A percentile compares a stretch with the other conserved stretches of the same genome.
phyloP scores from a whole-genome alignment of 805 yeast species.

The Metschnikowia noctiluminum region DNA sequence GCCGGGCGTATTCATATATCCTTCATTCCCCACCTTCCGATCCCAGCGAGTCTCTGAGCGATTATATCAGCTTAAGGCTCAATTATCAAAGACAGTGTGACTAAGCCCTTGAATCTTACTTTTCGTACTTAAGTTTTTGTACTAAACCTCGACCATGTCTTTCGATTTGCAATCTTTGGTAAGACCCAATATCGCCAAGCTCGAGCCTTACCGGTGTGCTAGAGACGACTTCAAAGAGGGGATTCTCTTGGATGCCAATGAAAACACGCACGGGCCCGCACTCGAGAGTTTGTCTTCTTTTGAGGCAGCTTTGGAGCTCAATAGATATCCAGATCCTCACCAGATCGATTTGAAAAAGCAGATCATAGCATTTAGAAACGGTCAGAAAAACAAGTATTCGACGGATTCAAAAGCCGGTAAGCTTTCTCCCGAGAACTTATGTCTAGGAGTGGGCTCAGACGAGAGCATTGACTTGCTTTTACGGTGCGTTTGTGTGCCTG shows the following conservation, averaged over 20 bases:
- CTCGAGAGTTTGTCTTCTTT: constrained; percentile 40
- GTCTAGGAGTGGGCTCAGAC: constrained; percentile 96
- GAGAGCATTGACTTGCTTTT: constrained; percentile 89
- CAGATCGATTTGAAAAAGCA: constrained; percentile 72
- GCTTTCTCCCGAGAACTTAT: constrained; percentile 62
- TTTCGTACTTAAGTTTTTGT: no score
- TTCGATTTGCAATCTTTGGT: constrained; percentile 58
- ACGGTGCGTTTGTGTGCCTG: constrained; percentile 81
- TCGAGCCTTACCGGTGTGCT: constrained; percentile 95
- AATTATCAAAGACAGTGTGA: no score
- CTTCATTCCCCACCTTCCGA: neutral
- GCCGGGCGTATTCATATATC: neutral
- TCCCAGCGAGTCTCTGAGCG: no score
- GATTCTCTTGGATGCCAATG: constrained; percentile 89
- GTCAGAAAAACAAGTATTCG: constrained; percentile 31
- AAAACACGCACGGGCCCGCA: constrained; percentile 91
- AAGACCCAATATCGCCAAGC: constrained; percentile 76
- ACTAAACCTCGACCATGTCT: constrained; percentile 14
- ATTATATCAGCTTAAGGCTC: no score
- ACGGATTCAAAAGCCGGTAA: constrained; percentile 6
- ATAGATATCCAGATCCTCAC: constrained; percentile 97
- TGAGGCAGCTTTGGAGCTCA: constrained; percentile 56
- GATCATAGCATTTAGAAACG: constrained; percentile 69
- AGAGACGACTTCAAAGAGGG: constrained; percentile 93
- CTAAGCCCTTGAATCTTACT: no score